phyloP scores from a whole-genome alignment of 495 filamentous ascomycete genomes.

The Penicillium robsamsonii region DNA sequence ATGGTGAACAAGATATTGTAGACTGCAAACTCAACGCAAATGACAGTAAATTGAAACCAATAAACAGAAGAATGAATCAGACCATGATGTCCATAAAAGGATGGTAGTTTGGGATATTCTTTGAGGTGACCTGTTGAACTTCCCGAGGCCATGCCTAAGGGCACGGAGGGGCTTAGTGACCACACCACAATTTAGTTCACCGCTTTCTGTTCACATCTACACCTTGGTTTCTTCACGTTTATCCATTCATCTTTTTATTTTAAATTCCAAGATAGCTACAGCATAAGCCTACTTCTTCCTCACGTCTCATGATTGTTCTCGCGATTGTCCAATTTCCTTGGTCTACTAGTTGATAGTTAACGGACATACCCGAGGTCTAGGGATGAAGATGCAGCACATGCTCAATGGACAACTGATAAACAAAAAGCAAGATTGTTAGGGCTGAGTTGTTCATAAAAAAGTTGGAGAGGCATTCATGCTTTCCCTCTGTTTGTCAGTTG shows the following conservation, averaged over 20 bases:
- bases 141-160: background rate
- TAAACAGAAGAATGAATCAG: conserved; percentile 13
- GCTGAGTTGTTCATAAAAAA: too few species aligned
- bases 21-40: background rate
- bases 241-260: background rate
- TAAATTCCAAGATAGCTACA: background rate
- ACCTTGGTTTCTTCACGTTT: background rate
- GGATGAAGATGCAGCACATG: too few species aligned
- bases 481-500: too few species aligned
- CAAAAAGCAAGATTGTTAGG: too few species aligned
- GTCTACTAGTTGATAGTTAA: too few species aligned
- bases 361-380: too few species aligned
- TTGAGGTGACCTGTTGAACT: conserved; percentile 18
- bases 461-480: too few species aligned
- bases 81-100: conserved; percentile 12
- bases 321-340: too few species aligned
- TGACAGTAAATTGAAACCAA: background rate
- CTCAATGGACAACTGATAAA: too few species aligned
- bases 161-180: background rate
- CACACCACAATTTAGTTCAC: background rate
- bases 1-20: conserved; percentile 20
- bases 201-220: background rate
- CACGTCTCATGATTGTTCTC: too few species aligned
- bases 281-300: too few species aligned
- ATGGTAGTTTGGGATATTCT: conserved; percentile 4